Percentiles rank a stretch among this genome's conserved stretches.
phyloP scores from a whole-genome alignment of 768 basidiomycete species.

The Pholiota conissans region DNA sequence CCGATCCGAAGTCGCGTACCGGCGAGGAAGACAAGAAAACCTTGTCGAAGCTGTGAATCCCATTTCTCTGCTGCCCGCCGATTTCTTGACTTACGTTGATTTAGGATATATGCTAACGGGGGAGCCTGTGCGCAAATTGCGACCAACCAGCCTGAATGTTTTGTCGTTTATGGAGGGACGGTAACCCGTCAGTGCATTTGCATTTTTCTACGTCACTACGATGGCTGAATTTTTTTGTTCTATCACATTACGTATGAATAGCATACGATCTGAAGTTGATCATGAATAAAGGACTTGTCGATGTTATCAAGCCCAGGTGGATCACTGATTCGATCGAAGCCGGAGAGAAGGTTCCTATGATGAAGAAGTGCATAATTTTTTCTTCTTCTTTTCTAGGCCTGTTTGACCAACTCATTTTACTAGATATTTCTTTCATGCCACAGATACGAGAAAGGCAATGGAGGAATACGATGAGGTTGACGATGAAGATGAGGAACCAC shows the following conservation, averaged over 20 bases:
- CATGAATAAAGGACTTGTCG: slow-evolving; percentile 67
- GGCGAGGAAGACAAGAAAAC: slow-evolving; percentile 70
- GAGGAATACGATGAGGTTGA: slow-evolving; percentile 47
- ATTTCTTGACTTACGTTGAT: no score
- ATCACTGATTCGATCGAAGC: slow-evolving; percentile 72
- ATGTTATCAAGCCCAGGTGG: slow-evolving; percentile 83
- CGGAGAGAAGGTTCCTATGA: slow-evolving; percentile 57
- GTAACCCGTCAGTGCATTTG: slow-evolving; percentile 68
- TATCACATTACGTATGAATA: no score
- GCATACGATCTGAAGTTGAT: slow-evolving; percentile 72
- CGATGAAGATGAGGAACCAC: slow-evolving; percentile 25
- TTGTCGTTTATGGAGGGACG: slow-evolving; percentile 70
- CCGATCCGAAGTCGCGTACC: slow-evolving; percentile 70
- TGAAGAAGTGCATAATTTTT: slow-evolving; percentile 53
- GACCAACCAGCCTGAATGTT: slow-evolving; percentile 48
- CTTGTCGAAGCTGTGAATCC: slow-evolving; percentile 61
- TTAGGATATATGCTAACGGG: slow-evolving; percentile 75
- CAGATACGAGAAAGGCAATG: slow-evolving; percentile 42
- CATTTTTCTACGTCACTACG: not conserved
- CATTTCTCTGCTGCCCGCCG: not conserved
- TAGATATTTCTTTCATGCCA: slow-evolving; percentile 83
- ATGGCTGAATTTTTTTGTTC: no score
- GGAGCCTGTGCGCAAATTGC: slow-evolving; percentile 65
- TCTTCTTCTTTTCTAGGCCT: not conserved
- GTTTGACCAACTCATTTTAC: not conserved